Conservation (phyloP, 208 protist genomes). For the Strigomonas culicis region DNA sequence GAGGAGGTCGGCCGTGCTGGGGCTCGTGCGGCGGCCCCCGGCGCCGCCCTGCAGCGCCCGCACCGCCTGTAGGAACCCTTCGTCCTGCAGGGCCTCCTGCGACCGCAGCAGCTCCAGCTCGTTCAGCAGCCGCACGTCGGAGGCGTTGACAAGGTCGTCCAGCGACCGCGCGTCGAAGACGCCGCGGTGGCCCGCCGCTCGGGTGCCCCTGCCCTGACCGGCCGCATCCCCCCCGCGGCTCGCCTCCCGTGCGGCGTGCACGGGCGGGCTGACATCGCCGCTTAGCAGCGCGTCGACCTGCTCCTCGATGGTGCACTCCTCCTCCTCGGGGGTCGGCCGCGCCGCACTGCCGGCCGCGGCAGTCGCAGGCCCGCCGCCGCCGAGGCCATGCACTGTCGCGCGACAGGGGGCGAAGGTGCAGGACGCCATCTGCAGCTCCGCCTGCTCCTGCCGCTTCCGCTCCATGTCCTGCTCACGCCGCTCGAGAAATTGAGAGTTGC, state of each 20-base stretch:
- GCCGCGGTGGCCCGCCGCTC: background rate
- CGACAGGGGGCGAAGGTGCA: slow-evolving; percentile 40
- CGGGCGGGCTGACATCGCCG: background rate
- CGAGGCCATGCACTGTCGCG: too few relatives aligned
- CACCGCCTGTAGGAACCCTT: too few relatives aligned
- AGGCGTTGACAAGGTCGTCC: slow-evolving; percentile 40
- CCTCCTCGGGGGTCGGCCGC: too few relatives aligned
- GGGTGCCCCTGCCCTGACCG: background rate
- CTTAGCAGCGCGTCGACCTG: slow-evolving; percentile 11
- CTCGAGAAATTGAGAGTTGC: slow-evolving; percentile 37
- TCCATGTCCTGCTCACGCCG: slow-evolving; percentile 14
- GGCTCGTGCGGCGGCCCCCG: too few relatives aligned
- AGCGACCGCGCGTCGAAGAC: slow-evolving; percentile 12
- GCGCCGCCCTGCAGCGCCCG: too few relatives aligned
- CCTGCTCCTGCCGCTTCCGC: slow-evolving; percentile 6
- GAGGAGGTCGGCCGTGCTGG: too few relatives aligned
- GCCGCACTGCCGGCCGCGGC: too few relatives aligned
- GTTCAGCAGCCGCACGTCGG: slow-evolving; percentile 57
- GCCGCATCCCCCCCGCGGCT: too few relatives aligned
- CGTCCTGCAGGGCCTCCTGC: background rate
- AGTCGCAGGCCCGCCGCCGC: too few relatives aligned
- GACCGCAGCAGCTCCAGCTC: slow-evolving; percentile 68
- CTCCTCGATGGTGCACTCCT: slow-evolving; percentile 23
- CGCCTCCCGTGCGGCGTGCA: background rate
- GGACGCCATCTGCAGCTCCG: slow-evolving; percentile 13